These are phyloP conservation scores for Colletotrichum zoysiae DNA, from an alignment of 2,329 filamentous ascomycete genomes.

Conservation along the genomic window DNA sequence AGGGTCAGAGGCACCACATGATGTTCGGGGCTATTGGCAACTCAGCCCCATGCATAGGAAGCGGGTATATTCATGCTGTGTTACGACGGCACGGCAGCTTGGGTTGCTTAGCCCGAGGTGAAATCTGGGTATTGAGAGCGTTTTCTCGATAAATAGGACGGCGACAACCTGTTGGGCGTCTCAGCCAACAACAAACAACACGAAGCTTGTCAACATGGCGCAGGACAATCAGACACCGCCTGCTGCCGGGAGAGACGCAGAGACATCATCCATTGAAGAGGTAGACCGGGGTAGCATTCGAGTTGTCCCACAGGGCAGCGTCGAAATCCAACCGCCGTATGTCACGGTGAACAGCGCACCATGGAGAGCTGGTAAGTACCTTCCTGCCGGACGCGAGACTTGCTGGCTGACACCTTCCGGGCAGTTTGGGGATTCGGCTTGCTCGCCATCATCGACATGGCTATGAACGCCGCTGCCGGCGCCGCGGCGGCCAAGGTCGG, in stretches of 20 bases:
- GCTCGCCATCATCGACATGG: neutral
- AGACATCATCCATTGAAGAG: neutral
- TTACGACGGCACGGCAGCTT: neutral
- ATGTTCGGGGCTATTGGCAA: neutral
- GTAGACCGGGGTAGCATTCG: neutral
- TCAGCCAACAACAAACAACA: neutral
- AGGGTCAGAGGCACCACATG: neutral
- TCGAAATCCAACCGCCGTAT: neutral
- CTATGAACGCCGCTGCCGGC: neutral
- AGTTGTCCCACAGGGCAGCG: neutral
- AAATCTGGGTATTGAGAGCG: neutral
- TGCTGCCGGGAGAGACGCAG: neutral
- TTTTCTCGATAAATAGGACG: neutral
- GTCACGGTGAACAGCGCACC: neutral
- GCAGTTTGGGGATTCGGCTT: neutral
- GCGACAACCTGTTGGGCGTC: neutral
- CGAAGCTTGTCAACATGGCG: neutral
- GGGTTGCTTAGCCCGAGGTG: neutral
- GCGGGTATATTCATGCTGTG: neutral
- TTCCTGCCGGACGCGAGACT: neutral
- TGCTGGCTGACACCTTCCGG: neutral
- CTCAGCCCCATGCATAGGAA: neutral
- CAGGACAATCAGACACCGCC: neutral
- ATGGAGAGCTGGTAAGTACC: neutral
- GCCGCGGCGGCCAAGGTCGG: neutral